phyloP scores from a whole-genome alignment of 2,329 filamentous ascomycete species.

The Phoma sp. region DNA sequence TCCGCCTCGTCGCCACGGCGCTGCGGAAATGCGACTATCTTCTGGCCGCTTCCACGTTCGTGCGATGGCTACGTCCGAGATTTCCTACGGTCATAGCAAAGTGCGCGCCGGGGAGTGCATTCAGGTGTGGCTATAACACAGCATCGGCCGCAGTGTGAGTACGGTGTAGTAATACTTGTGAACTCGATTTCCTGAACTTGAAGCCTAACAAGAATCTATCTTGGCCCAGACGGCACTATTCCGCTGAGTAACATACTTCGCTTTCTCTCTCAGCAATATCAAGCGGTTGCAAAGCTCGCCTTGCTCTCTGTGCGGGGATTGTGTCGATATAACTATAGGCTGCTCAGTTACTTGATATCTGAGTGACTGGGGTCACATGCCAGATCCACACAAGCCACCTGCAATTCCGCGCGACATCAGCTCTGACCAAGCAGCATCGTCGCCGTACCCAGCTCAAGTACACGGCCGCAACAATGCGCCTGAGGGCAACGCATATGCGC shows the following conservation, averaged over 20 bases:
- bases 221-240: not conserved
- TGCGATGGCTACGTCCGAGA: conserved; percentile 9
- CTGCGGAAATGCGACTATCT: not conserved
- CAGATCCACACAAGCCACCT: conserved; percentile 28
- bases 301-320: conserved; percentile 9
- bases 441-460: conserved; percentile 18
- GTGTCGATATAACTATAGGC: conserved; percentile 6
- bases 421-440: conserved; percentile 40
- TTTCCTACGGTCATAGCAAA: not conserved
- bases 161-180: too few relatives aligned
- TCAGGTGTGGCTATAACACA: not conserved
- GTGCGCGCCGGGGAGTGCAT: not conserved
- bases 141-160: too few relatives aligned
- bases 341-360: conserved; percentile 21
- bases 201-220: not conserved
- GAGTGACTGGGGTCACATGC: conserved; percentile 33
- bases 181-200: not conserved
- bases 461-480: conserved; percentile 35
- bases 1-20: not conserved
- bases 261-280: conserved; percentile 26
- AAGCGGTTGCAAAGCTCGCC: not conserved
- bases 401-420: conserved; percentile 34
- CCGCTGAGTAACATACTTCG: conserved; percentile 27
- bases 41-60: not conserved
- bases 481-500: conserved; percentile 31